Percentiles rank a stretch among this genome's conserved stretches.
These are phyloP conservation scores for Aureobasidium subglaciale DNA, from an alignment of 2,329 filamentous ascomycete species.

Conservation along the genomic window DNA sequence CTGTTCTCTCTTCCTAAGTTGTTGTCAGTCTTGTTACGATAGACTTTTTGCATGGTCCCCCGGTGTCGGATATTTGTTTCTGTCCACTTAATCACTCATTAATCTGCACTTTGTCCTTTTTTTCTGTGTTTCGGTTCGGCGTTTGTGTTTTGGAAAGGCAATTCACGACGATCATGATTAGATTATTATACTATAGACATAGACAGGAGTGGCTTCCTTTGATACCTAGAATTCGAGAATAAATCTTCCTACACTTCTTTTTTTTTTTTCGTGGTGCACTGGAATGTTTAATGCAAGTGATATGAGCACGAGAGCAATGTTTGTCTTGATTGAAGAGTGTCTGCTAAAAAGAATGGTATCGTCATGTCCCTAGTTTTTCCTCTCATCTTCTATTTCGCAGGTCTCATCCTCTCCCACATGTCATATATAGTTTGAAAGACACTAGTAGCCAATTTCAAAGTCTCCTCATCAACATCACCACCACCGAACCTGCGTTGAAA, in stretches of 20 bases:
- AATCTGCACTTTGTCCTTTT: not conserved
- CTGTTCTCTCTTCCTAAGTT: not conserved
- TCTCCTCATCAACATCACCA: constrained; percentile 58
- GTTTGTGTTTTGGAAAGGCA: not conserved
- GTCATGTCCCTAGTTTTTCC: too few species aligned
- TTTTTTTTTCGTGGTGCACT: too few species aligned
- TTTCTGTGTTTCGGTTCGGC: not conserved
- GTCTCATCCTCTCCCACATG: not conserved
- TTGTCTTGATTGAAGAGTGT: too few species aligned
- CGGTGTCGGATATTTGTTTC: not conserved
- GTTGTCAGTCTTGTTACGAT: not conserved
- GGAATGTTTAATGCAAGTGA: too few species aligned
- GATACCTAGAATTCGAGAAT: too few species aligned
- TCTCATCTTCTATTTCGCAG: not conserved
- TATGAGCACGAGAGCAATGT: too few species aligned
- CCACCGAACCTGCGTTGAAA: constrained; percentile 82
- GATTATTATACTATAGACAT: not conserved
- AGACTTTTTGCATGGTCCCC: not conserved
- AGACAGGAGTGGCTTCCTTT: not conserved
- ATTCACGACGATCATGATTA: not conserved
- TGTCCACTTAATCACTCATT: not conserved
- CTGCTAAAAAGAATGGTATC: too few species aligned
- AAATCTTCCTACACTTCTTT: too few species aligned
- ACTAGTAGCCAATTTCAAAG: constrained; percentile 74
- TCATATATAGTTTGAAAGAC: constrained; percentile 72